Base-by-base conservation (phyloP, 305 asterid species). In the Plantago lanceolata region DNA sequence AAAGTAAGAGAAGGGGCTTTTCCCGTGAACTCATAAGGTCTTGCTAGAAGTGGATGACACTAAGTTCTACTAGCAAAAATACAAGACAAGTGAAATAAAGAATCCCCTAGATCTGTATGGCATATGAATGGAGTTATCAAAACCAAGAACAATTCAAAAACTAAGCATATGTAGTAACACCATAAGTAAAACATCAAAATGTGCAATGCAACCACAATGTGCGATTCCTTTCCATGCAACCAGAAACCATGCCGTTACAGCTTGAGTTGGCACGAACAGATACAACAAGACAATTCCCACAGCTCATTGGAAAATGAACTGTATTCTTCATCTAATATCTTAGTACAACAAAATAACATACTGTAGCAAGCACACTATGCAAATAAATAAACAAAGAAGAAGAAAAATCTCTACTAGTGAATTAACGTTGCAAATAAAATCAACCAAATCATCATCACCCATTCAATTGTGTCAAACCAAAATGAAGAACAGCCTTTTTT, bases 1-100 rank as follows among this genome's bases (percentile, higher is more conserved):
- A 61, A 54, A 62, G 50, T 61, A 43, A 44, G 61, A 47, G 47
- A 60, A 62, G 40, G 68, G 60, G 56, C 18, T 28, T 28, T 54
- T 57, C 53, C 53, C 61, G 40, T 20, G 21, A 14, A 59, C 19
- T 28, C 31, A 29, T 56, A 7, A 54, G 63, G 51, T 47, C 17
- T 6, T 45, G 58, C 35, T 15, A 20, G 13, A 52, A 51, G 5
- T 26, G 15, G 4, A 51, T 15, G 7, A 53, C 7, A 12, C 21
- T 21, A 52, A 12, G 58, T 53, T 52, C 58, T 12, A 13, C 58
- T 53, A 53, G 19, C 20, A 16, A 11, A 20, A 56, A 12, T 26
- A 28, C 44, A 55, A 55, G 9, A 16, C 19, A 24, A 15, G 18
- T 55, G 24, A 33, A 26, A 15, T 5, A 17, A 15, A 56, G 15